phyloP scores from a whole-genome alignment of 1,284 basidiomycete species.

The Rhizopogon parksii region DNA sequence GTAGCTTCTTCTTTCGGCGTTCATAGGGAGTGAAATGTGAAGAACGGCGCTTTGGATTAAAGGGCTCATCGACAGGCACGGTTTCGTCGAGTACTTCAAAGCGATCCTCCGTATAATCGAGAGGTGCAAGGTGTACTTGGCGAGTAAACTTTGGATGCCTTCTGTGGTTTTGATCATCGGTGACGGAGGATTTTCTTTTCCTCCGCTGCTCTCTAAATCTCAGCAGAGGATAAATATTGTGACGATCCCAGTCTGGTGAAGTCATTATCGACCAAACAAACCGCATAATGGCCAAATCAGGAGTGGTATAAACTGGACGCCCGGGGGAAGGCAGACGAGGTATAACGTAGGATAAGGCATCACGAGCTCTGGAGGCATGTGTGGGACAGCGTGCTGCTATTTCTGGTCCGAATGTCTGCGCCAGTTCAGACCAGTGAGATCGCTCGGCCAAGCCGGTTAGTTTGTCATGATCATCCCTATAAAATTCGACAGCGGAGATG shows the following conservation, averaged over 20 bases:
- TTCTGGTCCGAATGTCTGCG: slow-evolving; percentile 15
- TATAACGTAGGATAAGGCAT: slow-evolving; percentile 15
- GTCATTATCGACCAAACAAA: slow-evolving; percentile 21
- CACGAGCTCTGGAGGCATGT: not conserved
- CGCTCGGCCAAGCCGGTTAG: slow-evolving; percentile 17
- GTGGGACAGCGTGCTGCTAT: not conserved
- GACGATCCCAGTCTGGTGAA: slow-evolving; percentile 13
- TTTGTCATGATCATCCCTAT: slow-evolving; percentile 20
- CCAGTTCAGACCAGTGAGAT: slow-evolving; percentile 17
- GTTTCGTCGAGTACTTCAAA: not conserved
- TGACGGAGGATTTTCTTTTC: not conserved
- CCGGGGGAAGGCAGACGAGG: slow-evolving; percentile 25
- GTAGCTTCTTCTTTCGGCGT: not conserved
- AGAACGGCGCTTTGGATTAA: not conserved
- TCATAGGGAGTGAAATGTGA: not conserved
- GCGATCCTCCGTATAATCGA: slow-evolving; percentile 15
- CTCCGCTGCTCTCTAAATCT: slow-evolving; percentile 3
- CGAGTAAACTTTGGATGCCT: slow-evolving; percentile 9
- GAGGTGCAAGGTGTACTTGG: slow-evolving; percentile 16
- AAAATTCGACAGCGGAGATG: slow-evolving; percentile 14
- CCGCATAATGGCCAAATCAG: slow-evolving; percentile 17
- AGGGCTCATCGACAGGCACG: not conserved
- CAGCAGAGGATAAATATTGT: not conserved
- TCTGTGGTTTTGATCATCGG: slow-evolving; percentile 1
- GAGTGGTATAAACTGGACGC: slow-evolving; percentile 15